Base-by-base conservation (phyloP, 2,329 filamentous ascomycete genomes). In the Ophiocordyceps robertsii region DNA sequence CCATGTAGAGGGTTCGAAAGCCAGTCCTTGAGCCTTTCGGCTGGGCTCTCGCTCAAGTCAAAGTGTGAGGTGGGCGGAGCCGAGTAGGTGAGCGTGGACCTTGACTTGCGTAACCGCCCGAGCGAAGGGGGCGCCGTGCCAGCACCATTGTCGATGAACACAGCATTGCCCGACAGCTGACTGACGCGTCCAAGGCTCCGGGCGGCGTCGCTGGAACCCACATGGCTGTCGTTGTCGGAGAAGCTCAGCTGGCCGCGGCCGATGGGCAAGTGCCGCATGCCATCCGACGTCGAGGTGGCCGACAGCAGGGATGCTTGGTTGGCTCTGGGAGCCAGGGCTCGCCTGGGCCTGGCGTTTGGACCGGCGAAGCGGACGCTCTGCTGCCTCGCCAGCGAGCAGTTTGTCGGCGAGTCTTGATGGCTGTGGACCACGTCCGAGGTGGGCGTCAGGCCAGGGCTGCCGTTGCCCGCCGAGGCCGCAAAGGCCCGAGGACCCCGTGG, bases 351-450 rank as follows among this genome's bases (percentile, higher is more conserved):
- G 13, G 59, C 55, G 13, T 52, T 53, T 2, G 59, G 59, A 1
- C 58, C 61, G 2, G 69, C 62, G 47, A 76, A 80, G 2, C 76
- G 68, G 36, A 81, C 67, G 49, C 77, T 80, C 43, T 72, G 70
- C 44, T 69, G 67, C 8, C 65, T 66, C 35, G 53, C 58, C 12
- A 72, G 47, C 9, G 43, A 48, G 9, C 44, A 40, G 19, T 38
- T n/a, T 14, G 12, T 38, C 11, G 41, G 37, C 16, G 44, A 40
- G 13, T 46, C 47, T 14, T 51, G 46, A n/a, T 52, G 53, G 3
- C 49, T 50, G 31, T 47, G 49, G 19, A 21, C 44, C 17, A 39
- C 45, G 43, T 46, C 50, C 21, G 40, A 37, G 36, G 40, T 45
- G 12, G 51, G 42, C 31, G 48, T 46, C 4, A 44, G 7, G n/a